phyloP scores from a whole-genome alignment of 331 rosid genomes.

The Pyrus hybrid region DNA sequence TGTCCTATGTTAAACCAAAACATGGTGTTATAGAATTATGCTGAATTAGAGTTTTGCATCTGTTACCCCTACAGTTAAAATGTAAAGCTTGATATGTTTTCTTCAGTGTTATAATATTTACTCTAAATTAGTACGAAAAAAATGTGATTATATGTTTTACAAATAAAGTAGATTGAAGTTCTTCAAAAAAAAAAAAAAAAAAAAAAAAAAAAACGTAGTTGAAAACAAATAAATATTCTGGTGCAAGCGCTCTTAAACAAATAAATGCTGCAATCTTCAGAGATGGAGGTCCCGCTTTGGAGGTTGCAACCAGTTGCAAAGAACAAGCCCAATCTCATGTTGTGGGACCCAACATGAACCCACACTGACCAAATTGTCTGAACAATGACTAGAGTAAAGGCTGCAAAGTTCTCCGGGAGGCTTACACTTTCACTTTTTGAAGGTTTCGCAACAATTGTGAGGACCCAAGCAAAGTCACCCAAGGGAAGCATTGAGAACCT shows the following conservation, averaged over 20 bases:
- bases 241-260: slow-evolving; percentile 77
- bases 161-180: slow-evolving; percentile 13
- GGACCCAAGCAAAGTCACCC: too few species aligned
- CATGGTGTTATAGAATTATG: background rate
- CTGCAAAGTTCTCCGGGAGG: slow-evolving; percentile 59
- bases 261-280: slow-evolving; percentile 77
- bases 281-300: slow-evolving; percentile 72
- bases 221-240: slow-evolving; percentile 6
- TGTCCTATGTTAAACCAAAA: too few species aligned
- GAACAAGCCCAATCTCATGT: slow-evolving; percentile 60
- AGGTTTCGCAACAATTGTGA: slow-evolving; percentile 60
- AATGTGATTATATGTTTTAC: background rate
- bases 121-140: background rate
- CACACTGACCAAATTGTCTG: slow-evolving; percentile 72
- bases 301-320: slow-evolving; percentile 51
- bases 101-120: background rate
- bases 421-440: slow-evolving; percentile 66
- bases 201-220: too few species aligned
- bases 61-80: background rate
- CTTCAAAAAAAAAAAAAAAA: too few species aligned
- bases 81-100: background rate
- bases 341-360: slow-evolving; percentile 96
- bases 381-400: slow-evolving; percentile 64
- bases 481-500: slow-evolving; percentile 23
- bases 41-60: background rate